phyloP scores from a whole-genome alignment of 495 filamentous ascomycete genomes.

The Xylaria grammica region DNA sequence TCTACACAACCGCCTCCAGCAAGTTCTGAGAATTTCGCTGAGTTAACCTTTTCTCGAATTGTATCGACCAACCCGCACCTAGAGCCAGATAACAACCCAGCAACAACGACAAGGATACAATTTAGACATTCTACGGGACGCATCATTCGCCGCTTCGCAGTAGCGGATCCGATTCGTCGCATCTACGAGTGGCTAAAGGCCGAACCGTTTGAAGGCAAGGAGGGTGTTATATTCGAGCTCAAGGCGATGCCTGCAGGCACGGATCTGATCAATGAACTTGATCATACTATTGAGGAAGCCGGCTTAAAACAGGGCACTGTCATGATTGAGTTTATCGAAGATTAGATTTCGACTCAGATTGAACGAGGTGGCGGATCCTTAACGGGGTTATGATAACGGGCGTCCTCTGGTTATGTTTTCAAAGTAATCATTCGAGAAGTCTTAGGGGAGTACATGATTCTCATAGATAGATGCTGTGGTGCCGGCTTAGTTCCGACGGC shows the following conservation, averaged over 20 bases:
- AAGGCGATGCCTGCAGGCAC: constrained; percentile 70
- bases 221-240: constrained; percentile 80
- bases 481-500: neutral
- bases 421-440: constrained; percentile 10
- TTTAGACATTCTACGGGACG: constrained; percentile 82
- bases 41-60: constrained; percentile 68
- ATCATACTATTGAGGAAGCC: constrained; percentile 76
- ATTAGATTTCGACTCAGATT: constrained; percentile 43
- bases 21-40: constrained; percentile 22
- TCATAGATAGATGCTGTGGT: constrained; percentile 16
- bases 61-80: constrained; percentile 71
- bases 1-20: constrained; percentile 16
- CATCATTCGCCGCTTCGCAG: constrained; percentile 78
- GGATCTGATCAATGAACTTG: constrained; percentile 77
- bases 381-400: neutral
- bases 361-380: neutral
- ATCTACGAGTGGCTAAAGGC: constrained; percentile 98
- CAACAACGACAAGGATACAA: constrained; percentile 84
- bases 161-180: constrained; percentile 79
- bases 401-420: neutral
- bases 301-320: constrained; percentile 89
- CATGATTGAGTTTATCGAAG: constrained; percentile 87
- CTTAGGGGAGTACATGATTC: neutral
- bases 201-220: constrained; percentile 74
- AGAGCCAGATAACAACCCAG: constrained; percentile 73